Evolutionary conservation across 257 asterid genomes (phyloP), one percentile per base, ranked within the genome.

Genomic region (Scutellaria galericulata): DNA sequence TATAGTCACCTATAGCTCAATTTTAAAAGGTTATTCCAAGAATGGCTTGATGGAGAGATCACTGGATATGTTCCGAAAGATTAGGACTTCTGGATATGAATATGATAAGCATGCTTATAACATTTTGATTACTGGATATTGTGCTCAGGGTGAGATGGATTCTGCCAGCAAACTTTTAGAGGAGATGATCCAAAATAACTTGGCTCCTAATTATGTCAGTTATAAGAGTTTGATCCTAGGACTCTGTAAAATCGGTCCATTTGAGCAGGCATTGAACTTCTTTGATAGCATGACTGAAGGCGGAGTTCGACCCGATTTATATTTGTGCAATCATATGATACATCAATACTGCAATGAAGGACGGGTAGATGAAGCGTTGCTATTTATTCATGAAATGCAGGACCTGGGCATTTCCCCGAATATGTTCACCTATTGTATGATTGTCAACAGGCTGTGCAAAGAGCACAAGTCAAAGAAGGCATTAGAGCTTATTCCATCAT

Each of bases 91-190:
- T 64, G 96, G 89, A 61, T 75, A 10, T 73, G 78, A 77, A 78
- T 84, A 73, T 56, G 93, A 83, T 66, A 80, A 68, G 27, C 81
- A 51, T 71, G 78, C 83, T 72, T 86, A 83, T 80, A 75, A 78
- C 71, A 75, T 80, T 79, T 77, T 89, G 71, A 84, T 89, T n/a
- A 64, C 64, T 52, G 91, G 89, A 68, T 85, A 82, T 76, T 81
- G 86, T 55, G 72, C 42, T 66, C 84, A 76, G 68, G 89, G 91
- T 35, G 78, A 86, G 73, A 68, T 86, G 81, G 80, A 78, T 45
- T 68, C 73, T 47, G 95, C 90, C 22, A 61, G 47, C 67, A 73
- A 55, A 48, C 83, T 87, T 58, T 57, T 87, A 12, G 82, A 83
- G 79, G 90, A 86, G 83, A 88, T 88, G 92, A 78, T 77, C 47